phyloP scores from a whole-genome alignment of 768 basidiomycete species.

The Boletellus emodensis region DNA sequence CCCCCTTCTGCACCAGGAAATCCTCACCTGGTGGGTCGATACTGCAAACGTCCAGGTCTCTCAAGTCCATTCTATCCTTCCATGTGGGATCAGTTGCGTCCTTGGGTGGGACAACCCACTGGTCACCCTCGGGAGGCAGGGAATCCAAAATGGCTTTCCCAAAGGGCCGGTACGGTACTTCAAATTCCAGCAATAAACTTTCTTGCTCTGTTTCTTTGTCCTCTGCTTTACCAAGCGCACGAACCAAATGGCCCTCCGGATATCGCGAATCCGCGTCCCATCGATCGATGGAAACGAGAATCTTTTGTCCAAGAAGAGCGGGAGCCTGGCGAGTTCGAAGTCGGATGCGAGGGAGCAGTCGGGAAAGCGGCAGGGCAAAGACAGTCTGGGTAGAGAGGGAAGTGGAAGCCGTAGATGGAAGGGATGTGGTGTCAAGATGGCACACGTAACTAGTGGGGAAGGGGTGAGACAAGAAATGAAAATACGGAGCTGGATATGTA shows the following conservation, averaged over 20 bases:
- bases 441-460: conserved; percentile 70
- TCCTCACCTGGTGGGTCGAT: conserved; percentile 89
- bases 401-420: conserved; percentile 72
- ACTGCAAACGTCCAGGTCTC: conserved; percentile 85
- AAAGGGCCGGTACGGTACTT: conserved; percentile 94
- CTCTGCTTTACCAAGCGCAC: conserved; percentile 85
- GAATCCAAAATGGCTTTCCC: conserved; percentile 94
- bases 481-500: conserved; percentile 38
- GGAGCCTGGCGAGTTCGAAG: conserved; percentile 94
- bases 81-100: conserved; percentile 49
- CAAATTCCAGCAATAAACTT: conserved; percentile 88
- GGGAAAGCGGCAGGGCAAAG: conserved; percentile 90
- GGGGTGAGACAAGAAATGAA: background rate
- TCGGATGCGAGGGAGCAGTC: conserved; percentile 88
- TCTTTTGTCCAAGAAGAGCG: conserved; percentile 84
- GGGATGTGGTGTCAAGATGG: conserved; percentile 87
- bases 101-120: conserved; percentile 90
- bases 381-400: conserved; percentile 87
- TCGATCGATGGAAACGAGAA: conserved; percentile 90
- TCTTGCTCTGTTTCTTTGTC: conserved; percentile 97
- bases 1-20: background rate
- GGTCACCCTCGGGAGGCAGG: conserved; percentile 82
- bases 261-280: conserved; percentile 88
- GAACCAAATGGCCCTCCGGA: conserved; percentile 96
- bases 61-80: conserved; percentile 83